Percentiles rank a stretch among this genome's conserved stretches.
Conservation (phyloP, 1,139 yeast genomes). For the Entelexis sorbosivorans region DNA sequence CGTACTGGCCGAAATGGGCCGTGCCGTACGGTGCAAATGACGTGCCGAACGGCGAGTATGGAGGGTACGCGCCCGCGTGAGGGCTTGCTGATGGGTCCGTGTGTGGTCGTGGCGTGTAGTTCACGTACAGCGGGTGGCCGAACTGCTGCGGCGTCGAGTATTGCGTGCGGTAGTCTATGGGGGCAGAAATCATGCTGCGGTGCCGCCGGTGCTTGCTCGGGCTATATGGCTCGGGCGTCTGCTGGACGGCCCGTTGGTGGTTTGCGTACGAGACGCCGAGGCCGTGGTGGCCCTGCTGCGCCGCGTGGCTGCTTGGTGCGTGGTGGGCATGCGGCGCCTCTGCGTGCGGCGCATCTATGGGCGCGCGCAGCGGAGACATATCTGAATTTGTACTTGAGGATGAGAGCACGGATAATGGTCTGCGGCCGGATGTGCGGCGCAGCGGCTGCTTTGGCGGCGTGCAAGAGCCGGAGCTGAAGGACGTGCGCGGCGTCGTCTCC, state of each 20-base stretch:
- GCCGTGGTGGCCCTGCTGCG: background rate
- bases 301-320: too few species aligned
- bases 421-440: constrained; percentile 14
- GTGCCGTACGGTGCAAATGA: background rate
- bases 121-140: constrained; percentile 2
- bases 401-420: constrained; percentile 17
- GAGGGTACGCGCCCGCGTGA: background rate
- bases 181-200: constrained; percentile 17
- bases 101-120: background rate
- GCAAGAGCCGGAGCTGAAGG: constrained; percentile 3
- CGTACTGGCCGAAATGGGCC: background rate
- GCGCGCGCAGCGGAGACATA: constrained; percentile 3
- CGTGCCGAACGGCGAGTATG: background rate
- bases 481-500: constrained; percentile 12
- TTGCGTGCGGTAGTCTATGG: constrained; percentile 14
- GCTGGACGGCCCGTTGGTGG: background rate
- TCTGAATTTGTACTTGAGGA: constrained; percentile 19
- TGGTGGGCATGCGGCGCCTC: background rate
- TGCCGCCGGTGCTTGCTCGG: constrained; percentile 16
- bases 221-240: background rate
- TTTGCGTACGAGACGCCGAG: background rate
- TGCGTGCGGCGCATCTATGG: background rate
- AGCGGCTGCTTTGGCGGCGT: constrained; percentile 8
- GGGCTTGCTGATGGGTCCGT: constrained; percentile 5
- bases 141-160: background rate